A percentile compares a stretch with the other conserved stretches of the same genome.
These are phyloP conservation scores for Arachnopeziza araneosa DNA, from an alignment of 2,329 filamentous ascomycete genomes.

Conservation along the genomic window DNA sequence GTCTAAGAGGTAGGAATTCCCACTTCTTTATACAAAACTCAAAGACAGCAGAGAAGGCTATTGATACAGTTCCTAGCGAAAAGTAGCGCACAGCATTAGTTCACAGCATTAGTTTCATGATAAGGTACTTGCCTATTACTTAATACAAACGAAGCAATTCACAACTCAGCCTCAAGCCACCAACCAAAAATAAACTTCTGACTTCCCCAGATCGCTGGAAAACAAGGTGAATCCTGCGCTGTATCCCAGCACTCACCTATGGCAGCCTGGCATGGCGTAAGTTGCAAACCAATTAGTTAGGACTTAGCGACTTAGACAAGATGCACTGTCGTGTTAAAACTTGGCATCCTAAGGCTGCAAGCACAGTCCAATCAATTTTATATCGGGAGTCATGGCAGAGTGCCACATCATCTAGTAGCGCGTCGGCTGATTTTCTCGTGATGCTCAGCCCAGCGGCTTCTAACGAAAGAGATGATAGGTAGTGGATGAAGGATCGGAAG, in stretches of 20 bases:
- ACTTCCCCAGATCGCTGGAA: background rate
- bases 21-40: background rate
- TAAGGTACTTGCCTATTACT: background rate
- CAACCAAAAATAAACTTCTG: background rate
- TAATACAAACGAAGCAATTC: background rate
- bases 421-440: background rate
- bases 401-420: background rate
- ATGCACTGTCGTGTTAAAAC: background rate
- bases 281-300: background rate
- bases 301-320: background rate
- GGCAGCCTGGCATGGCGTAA: background rate
- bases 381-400: background rate
- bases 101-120: background rate
- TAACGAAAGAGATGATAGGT: background rate
- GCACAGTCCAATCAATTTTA: background rate
- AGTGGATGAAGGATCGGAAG: background rate
- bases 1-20: background rate
- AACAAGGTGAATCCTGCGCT: background rate
- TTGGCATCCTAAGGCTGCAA: background rate
- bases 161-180: background rate
- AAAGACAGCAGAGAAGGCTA: background rate
- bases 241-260: background rate
- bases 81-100: background rate
- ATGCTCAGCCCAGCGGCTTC: background rate
- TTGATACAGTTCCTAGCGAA: background rate